Evolutionary conservation across 352 stramenopile genomes (phyloP), one percentile per base, ranked within the genome.

Genomic region (Globisporangium irregulare): DNA sequence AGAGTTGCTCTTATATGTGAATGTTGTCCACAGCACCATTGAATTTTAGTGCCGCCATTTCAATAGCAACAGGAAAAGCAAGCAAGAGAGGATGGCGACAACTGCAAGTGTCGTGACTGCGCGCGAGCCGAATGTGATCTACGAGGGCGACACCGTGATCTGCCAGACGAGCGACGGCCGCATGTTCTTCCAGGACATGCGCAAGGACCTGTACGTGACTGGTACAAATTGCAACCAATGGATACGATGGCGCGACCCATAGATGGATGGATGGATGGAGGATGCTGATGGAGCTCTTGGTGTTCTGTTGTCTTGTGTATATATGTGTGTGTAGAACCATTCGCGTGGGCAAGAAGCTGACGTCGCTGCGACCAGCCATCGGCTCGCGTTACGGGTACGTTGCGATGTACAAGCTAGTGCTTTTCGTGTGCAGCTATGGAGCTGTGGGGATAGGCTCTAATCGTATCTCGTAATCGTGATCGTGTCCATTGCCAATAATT

Each of bases 121-220:
- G 66, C 82, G 82, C 62, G 59, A 81, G 61, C 73, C 80, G 41
- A 91, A 93, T 62, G 73, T 92, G 66, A 95, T 95, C 66, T 89
- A 92, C 74, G 87, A 94, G 56, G 86, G 86, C 65, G 87, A 95
- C 73, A 94, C 87, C 1, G 86, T 95, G 22, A 92, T 95, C 70
- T 95, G 87, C 68, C 80, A 95, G 72, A 94, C 86, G 9, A 94
- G 86, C 64, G 87, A 95, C 36, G 86, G 83, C 9, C 82, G 87
- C 38, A 86, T 93, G 74, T 95, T 95, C 77, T 95, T 95, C 72
- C 84, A 93, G 71, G 70, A 78, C 58, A 75, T 92, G 70, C 81
- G 79, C 27, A 84, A 81, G 68, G 82, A 90, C 73, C 81, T 89
- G 86, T 92, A 63, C 57, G 83, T 66, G 22, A 7, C 48, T 59